Conservation (phyloP, 495 filamentous ascomycete species). For the Haplographium delicatum region DNA sequence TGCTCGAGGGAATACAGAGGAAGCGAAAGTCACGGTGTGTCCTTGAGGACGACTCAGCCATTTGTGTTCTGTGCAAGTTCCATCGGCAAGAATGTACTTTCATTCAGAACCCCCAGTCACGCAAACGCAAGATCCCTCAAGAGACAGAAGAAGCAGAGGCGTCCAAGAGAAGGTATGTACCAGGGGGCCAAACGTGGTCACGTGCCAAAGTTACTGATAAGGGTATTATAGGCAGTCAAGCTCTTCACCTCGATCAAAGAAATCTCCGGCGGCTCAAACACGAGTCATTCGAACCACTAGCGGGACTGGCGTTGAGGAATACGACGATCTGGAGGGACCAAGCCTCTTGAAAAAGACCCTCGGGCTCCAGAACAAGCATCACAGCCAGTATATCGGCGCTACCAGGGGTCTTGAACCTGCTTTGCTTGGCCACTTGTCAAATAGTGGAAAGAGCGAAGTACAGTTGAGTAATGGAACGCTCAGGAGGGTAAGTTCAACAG, state of each 20-base stretch:
- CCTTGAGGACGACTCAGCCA: constrained; percentile 63
- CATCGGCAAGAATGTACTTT: constrained; percentile 58
- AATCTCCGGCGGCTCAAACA: constrained; percentile 9
- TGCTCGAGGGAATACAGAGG: constrained; percentile 33
- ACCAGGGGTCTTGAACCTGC: constrained; percentile 70
- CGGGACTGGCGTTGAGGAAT: constrained; percentile 51
- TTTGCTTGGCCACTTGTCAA: constrained; percentile 60
- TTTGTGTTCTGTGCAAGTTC: constrained; percentile 58
- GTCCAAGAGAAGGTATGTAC: constrained; percentile 51
- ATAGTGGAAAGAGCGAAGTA: constrained; percentile 62
- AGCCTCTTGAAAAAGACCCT: constrained; percentile 57
- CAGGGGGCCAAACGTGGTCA: constrained; percentile 19
- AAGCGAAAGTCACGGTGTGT: constrained; percentile 84
- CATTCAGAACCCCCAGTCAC: constrained; percentile 56
- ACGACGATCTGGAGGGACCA: constrained; percentile 53
- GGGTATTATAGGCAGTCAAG: constrained; percentile 15
- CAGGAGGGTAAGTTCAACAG: constrained; percentile 71
- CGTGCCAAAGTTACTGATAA: constrained; percentile 19
- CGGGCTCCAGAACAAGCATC: constrained; percentile 55
- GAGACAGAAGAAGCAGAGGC: constrained; percentile 47
- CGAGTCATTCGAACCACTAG: constrained; percentile 39
- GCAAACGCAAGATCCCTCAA: constrained; percentile 66
- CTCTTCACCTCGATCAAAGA: constrained; percentile 9
- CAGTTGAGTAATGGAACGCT: constrained; percentile 58
- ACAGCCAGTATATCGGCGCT: constrained; percentile 59